Evolutionary conservation across 345 rosid species (phyloP).

Genomic region (Pugionium dolabratum): DNA sequence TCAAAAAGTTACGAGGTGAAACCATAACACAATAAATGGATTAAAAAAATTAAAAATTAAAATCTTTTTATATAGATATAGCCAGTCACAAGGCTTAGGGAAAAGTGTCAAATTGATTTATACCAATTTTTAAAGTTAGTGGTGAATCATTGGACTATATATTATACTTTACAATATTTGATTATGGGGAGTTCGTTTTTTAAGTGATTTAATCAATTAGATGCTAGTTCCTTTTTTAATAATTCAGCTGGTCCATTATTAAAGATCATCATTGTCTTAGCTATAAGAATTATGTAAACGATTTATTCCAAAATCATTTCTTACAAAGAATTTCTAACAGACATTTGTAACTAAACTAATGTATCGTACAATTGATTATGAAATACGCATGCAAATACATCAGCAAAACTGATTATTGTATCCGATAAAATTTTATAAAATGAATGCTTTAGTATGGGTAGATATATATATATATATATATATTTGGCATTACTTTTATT

Average conservation of each 20-base stretch:
- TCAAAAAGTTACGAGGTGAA: constrained; percentile 38
- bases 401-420: constrained; percentile 13
- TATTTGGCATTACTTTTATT: constrained; percentile 11
- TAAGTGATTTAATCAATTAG: constrained; percentile 23
- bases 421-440: neutral
- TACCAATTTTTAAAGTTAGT: constrained; percentile 11
- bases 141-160: constrained; percentile 35
- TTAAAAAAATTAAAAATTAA: neutral
- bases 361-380: too few relatives aligned
- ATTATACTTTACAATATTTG: constrained; percentile 4
- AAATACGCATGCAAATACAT: constrained; percentile 6
- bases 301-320: too few relatives aligned
- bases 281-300: neutral
- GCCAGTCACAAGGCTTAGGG: constrained; percentile 32
- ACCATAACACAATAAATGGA: constrained; percentile 31
- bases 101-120: constrained; percentile 25
- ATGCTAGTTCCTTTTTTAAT: constrained; percentile 18
- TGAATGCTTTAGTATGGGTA: constrained; percentile 23
- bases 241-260: constrained; percentile 13
- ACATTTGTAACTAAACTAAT: neutral
- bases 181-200: neutral
- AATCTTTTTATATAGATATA: constrained; percentile 3
- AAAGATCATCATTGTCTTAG: neutral
- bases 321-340: too few relatives aligned
- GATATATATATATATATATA: neutral